Percentiles rank a stretch among this genome's conserved stretches.
phyloP scores from a whole-genome alignment of 2,329 filamentous ascomycete genomes.

The Shiraia bambusicola region DNA sequence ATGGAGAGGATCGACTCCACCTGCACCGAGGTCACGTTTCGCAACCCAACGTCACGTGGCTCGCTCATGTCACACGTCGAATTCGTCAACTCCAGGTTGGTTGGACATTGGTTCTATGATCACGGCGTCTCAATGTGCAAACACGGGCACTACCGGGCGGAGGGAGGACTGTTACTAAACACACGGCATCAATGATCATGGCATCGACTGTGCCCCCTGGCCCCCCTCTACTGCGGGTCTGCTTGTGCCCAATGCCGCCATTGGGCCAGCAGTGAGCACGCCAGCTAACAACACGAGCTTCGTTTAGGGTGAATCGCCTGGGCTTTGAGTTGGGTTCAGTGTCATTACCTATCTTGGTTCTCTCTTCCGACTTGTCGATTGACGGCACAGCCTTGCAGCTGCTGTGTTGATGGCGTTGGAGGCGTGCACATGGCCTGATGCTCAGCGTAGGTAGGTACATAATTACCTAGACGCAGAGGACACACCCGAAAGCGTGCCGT shows the following conservation, averaged over 20 bases:
- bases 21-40: neutral
- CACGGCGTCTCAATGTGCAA: no score
- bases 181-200: no score
- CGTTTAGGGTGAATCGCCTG: neutral
- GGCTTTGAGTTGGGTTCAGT: constrained; percentile 8
- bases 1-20: constrained; percentile 5
- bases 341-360: constrained; percentile 10
- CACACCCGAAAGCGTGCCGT: constrained; percentile 2
- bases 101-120: no score
- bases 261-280: constrained; percentile 6
- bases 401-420: neutral
- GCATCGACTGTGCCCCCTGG: no score
- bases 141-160: no score
- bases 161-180: no score
- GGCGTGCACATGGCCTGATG: constrained; percentile 9
- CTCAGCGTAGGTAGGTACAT: no score
- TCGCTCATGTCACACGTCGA: neutral
- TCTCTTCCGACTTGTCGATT: constrained; percentile 7
- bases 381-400: neutral
- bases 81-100: neutral
- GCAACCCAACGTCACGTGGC: constrained; percentile 2
- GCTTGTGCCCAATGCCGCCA: neutral
- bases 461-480: no score
- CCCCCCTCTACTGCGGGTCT: neutral
- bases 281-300: neutral